These are phyloP conservation scores for Nigrospora oryzae DNA, from an alignment of 2,329 filamentous ascomycete species.

Conservation along the genomic window DNA sequence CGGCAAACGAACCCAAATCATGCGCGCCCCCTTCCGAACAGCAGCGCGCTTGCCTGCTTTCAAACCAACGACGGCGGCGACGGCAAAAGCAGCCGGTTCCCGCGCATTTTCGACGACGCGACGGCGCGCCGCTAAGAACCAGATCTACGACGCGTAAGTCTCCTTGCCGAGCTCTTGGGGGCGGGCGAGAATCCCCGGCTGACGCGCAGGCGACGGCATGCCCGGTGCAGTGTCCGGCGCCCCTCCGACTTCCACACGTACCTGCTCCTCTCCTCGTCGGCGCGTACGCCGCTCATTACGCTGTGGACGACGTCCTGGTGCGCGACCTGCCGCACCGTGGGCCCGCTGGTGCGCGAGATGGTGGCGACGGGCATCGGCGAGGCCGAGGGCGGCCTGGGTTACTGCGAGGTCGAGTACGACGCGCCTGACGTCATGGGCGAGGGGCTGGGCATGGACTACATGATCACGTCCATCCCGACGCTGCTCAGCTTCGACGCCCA, in stretches of 20 bases:
- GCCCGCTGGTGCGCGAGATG: slow-evolving; percentile 38
- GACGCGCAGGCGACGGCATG: background rate
- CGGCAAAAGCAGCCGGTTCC: no score
- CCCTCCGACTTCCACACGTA: slow-evolving; percentile 46
- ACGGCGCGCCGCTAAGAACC: slow-evolving; percentile 21
- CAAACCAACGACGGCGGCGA: no score
- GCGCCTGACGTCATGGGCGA: slow-evolving; percentile 45
- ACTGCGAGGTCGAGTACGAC: slow-evolving; percentile 47
- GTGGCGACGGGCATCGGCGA: slow-evolving; percentile 44
- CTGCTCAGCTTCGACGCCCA: slow-evolving; percentile 48
- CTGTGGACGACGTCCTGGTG: slow-evolving; percentile 55
- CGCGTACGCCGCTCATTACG: slow-evolving; percentile 47
- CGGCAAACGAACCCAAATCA: no score
- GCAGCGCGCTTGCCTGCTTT: no score
- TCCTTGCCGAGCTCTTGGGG: background rate
- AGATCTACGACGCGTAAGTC: slow-evolving; percentile 31
- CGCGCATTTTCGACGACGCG: slow-evolving; percentile 19
- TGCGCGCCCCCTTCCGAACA: no score
- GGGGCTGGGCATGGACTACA: slow-evolving; percentile 42
- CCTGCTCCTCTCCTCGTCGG: slow-evolving; percentile 44
- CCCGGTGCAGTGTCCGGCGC: slow-evolving; percentile 40
- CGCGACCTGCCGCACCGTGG: slow-evolving; percentile 40
- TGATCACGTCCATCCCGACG: slow-evolving; percentile 50
- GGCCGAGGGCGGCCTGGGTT: slow-evolving; percentile 45
- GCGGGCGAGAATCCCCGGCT: background rate